These are phyloP conservation scores for Podaxis sp. DNA, from an alignment of 768 basidiomycete species.

Conservation along the genomic window DNA sequence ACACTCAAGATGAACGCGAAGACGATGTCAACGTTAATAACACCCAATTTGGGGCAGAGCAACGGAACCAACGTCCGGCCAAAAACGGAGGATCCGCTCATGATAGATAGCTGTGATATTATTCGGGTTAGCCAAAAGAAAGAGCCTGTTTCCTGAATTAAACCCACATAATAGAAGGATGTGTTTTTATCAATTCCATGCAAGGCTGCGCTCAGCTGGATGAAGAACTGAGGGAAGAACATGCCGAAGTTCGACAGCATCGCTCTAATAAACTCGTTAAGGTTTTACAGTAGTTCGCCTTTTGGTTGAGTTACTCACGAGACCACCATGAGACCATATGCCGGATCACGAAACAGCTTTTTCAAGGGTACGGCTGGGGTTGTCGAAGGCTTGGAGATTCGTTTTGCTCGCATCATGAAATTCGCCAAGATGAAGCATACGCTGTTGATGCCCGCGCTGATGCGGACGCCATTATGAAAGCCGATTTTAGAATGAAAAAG, in stretches of 20 bases:
- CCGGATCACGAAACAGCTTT: constrained; percentile 41
- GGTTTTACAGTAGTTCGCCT: neutral
- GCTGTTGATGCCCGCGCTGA: constrained; percentile 43
- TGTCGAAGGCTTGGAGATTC: constrained; percentile 36
- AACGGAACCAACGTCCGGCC: constrained; percentile 49
- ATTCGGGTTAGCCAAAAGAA: neutral
- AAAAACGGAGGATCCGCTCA: constrained; percentile 49
- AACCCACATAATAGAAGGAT: constrained; percentile 55
- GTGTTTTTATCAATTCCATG: constrained; percentile 44
- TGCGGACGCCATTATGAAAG: constrained; percentile 49
- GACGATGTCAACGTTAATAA: constrained; percentile 39
- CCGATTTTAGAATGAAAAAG: constrained; percentile 46
- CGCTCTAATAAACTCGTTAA: constrained; percentile 23
- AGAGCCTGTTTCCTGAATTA: neutral
- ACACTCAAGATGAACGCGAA: constrained; percentile 30
- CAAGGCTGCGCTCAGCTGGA: constrained; percentile 53
- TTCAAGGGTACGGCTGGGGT: constrained; percentile 21
- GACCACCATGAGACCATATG: constrained; percentile 41
- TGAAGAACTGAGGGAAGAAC: constrained; percentile 54
- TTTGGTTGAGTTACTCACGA: constrained; percentile 26
- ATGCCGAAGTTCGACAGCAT: constrained; percentile 36
- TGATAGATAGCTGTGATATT: constrained; percentile 35
- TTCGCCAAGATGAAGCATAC: constrained; percentile 33
- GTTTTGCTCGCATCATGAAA: constrained; percentile 37
- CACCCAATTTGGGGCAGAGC: constrained; percentile 38